These are phyloP conservation scores for Wakefieldia striispora DNA, from an alignment of 768 basidiomycete species.

Conservation along the genomic window DNA sequence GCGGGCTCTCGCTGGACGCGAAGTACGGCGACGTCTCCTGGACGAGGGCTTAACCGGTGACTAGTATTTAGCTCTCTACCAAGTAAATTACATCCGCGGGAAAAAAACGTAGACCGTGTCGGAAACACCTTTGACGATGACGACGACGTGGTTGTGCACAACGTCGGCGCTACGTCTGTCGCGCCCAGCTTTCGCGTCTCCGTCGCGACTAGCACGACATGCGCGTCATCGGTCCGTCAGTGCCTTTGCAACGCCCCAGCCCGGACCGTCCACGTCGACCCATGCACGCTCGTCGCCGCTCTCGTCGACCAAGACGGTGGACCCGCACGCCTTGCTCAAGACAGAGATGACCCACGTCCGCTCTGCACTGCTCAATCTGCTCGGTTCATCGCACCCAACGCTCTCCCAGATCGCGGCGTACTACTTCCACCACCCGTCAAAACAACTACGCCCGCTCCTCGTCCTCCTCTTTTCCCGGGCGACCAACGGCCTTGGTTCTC, in stretches of 20 bases:
- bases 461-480: constrained; percentile 89
- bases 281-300: constrained; percentile 16
- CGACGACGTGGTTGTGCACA: constrained; percentile 19
- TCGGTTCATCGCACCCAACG: constrained; percentile 87
- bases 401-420: constrained; percentile 87
- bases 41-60: constrained; percentile 15
- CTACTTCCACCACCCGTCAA: constrained; percentile 87
- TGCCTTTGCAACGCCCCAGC: constrained; percentile 37
- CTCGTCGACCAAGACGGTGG: constrained; percentile 31
- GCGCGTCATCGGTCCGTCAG: constrained; percentile 39
- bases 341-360: constrained; percentile 73
- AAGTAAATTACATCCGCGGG: constrained; percentile 20
- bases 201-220: constrained; percentile 11
- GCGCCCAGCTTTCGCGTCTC: constrained; percentile 2
- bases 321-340: constrained; percentile 70
- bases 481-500: constrained; percentile 81
- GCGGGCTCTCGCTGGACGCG: constrained; percentile 17
- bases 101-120: constrained; percentile 9
- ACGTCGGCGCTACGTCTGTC: constrained; percentile 16
- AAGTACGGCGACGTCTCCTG: constrained; percentile 30
- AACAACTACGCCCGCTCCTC: constrained; percentile 86
- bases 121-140: constrained; percentile 5
- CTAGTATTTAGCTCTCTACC: neutral
- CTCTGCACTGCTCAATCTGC: constrained; percentile 66
- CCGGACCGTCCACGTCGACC: constrained; percentile 9